Conservation (phyloP, 225 moss, liverwort and hornwort species). For the Pleurozium schreberi region DNA sequence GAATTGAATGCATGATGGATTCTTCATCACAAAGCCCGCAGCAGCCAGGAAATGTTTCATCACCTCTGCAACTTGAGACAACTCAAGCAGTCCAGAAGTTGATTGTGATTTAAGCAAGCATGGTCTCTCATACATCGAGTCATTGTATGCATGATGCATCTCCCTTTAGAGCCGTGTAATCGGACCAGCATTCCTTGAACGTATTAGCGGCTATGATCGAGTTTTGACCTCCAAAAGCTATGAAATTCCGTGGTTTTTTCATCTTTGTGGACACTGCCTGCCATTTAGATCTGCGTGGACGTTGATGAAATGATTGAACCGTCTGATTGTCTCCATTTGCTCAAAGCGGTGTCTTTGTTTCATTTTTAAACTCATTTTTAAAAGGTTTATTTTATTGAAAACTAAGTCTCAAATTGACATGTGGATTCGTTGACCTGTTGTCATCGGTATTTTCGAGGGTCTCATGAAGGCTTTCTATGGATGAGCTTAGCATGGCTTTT, state of each 20-base stretch:
- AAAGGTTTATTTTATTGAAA: background rate
- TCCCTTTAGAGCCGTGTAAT: too few relatives aligned
- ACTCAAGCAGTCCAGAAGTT: too few relatives aligned
- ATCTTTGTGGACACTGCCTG: background rate
- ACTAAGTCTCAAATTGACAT: background rate
- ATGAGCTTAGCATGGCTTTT: background rate
- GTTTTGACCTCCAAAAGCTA: too few relatives aligned
- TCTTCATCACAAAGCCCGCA: too few relatives aligned
- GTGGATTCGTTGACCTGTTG: background rate
- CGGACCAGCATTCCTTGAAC: too few relatives aligned
- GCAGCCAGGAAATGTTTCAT: too few relatives aligned
- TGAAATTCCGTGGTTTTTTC: background rate
- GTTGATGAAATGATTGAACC: background rate
- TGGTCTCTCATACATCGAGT: too few relatives aligned
- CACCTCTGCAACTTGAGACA: too few relatives aligned
- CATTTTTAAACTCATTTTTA: background rate
- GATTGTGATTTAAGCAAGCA: too few relatives aligned
- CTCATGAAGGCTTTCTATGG: background rate
- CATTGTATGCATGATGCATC: too few relatives aligned
- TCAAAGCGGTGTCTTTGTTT: background rate
- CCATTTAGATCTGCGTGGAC: background rate
- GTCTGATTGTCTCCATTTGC: background rate
- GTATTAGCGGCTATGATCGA: too few relatives aligned
- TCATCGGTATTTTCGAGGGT: background rate
- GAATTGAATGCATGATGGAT: too few relatives aligned